Percentiles rank a stretch among this genome's conserved stretches.
Conservation (phyloP, 2,329 filamentous ascomycete genomes). For the Leptodontidium sp. region DNA sequence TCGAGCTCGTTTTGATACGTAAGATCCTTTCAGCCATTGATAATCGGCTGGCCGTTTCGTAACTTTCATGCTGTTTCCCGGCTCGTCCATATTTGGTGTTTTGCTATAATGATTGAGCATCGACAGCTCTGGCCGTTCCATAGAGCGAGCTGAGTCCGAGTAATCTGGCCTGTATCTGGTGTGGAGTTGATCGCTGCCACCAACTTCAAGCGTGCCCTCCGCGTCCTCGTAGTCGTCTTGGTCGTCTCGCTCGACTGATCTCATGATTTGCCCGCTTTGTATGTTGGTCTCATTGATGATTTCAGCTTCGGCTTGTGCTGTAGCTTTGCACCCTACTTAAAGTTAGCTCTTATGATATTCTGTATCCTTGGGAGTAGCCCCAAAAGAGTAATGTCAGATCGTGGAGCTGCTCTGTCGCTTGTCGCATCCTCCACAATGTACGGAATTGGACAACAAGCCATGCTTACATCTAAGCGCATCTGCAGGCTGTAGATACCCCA, state of each 20-base stretch:
- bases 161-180: background rate
- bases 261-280: constrained; percentile 18
- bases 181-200: background rate
- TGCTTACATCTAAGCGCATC: constrained; percentile 38
- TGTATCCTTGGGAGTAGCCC: background rate
- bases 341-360: background rate
- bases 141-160: background rate
- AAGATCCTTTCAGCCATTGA: constrained; percentile 45
- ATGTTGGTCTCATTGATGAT: constrained; percentile 4
- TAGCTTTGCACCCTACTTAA: constrained; percentile 27
- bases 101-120: constrained; percentile 25
- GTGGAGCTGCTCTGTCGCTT: background rate
- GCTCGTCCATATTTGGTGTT: background rate
- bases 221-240: background rate
- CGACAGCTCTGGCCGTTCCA: constrained; percentile 13
- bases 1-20: constrained; percentile 43
- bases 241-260: constrained; percentile 24
- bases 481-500: constrained; percentile 34
- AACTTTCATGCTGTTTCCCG: constrained; percentile 12
- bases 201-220: background rate
- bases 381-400: background rate
- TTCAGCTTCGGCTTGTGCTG: constrained; percentile 33
- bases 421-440: constrained; percentile 3
- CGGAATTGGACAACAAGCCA: background rate
- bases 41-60: constrained; percentile 37